A percentile compares a stretch with the other conserved stretches of the same genome.
Conservation (phyloP, 352 stramenopile genomes). For the Globisporangium cystogenes region DNA sequence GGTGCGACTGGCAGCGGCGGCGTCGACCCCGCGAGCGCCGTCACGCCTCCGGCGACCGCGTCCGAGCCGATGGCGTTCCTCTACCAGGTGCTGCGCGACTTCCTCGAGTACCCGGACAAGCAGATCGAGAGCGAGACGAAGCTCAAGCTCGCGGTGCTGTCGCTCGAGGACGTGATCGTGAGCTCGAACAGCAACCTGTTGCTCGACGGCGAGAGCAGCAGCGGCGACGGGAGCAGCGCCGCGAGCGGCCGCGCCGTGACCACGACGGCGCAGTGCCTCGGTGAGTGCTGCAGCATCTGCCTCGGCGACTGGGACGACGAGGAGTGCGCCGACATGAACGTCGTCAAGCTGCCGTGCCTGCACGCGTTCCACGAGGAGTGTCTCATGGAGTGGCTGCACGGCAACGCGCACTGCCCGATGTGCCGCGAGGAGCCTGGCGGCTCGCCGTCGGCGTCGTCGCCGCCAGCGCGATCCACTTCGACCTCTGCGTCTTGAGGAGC, state of each 20-base stretch:
- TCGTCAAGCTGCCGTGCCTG: constrained; percentile 78
- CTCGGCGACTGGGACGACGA: constrained; percentile 79
- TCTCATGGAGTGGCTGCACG: constrained; percentile 81
- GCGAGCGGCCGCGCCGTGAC: background rate
- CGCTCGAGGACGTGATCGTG: constrained; percentile 79
- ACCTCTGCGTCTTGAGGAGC: too few relatives aligned
- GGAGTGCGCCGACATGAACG: constrained; percentile 74
- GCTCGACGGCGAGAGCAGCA: constrained; percentile 5
- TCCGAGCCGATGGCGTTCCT: constrained; percentile 45
- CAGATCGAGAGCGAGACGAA: constrained; percentile 84
- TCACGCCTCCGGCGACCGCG: constrained; percentile 12
- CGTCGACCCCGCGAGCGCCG: background rate
- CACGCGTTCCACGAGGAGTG: constrained; percentile 87
- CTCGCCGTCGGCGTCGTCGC: constrained; percentile 2
- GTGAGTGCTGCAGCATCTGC: constrained; percentile 84
- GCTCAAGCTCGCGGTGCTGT: constrained; percentile 75
- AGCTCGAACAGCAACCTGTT: constrained; percentile 62
- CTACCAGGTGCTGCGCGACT: constrained; percentile 74
- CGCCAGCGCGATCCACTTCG: too few relatives aligned
- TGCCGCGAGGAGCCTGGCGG: constrained; percentile 69
- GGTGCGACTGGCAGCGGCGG: background rate
- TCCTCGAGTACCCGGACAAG: constrained; percentile 81
- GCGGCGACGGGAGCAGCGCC: background rate
- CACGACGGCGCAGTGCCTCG: constrained; percentile 29
- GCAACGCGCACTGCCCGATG: constrained; percentile 80